A percentile compares a stretch with the other conserved stretches of the same genome.
These are phyloP conservation scores for Penicillium sp. DNA, from an alignment of 2,329 filamentous ascomycete species.

Conservation along the genomic window DNA sequence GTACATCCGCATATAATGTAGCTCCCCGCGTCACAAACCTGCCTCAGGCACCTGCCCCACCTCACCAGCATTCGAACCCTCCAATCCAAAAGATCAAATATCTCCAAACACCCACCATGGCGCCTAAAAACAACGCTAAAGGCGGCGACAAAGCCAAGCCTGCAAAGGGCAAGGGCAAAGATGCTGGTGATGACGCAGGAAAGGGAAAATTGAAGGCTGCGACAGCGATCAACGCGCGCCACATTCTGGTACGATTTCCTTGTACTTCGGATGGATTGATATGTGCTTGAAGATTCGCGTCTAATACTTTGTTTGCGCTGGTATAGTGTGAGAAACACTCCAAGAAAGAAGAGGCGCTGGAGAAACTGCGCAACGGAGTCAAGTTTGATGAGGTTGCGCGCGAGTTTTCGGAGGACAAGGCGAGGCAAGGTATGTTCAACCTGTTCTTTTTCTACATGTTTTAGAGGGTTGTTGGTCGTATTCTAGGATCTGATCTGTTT, in stretches of 20 bases:
- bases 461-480: conserved; percentile 2
- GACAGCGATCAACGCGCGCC: conserved; percentile 64
- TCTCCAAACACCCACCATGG: conserved; percentile 30
- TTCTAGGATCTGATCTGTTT: not conserved
- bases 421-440: conserved; percentile 50
- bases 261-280: not conserved
- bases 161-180: conserved; percentile 40
- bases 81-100: not conserved
- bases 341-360: conserved; percentile 65
- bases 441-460: not conserved
- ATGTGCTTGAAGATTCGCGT: not conserved
- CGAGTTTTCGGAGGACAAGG: conserved; percentile 67
- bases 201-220: conserved; percentile 55
- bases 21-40: not conserved
- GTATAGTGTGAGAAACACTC: conserved; percentile 60
- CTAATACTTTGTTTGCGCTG: not conserved
- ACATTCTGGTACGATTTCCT: conserved; percentile 55
- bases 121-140: conserved; percentile 45
- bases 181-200: conserved; percentile 32
- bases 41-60: conserved; percentile 6
- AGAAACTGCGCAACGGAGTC: conserved; percentile 58
- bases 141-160: conserved; percentile 32
- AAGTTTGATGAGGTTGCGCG: conserved; percentile 67
- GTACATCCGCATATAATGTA: not conserved
- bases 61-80: not conserved